A percentile compares a stretch with the other conserved stretches of the same genome.
phyloP scores from a whole-genome alignment of 768 basidiomycete species.

The Tulasnella calospora region DNA sequence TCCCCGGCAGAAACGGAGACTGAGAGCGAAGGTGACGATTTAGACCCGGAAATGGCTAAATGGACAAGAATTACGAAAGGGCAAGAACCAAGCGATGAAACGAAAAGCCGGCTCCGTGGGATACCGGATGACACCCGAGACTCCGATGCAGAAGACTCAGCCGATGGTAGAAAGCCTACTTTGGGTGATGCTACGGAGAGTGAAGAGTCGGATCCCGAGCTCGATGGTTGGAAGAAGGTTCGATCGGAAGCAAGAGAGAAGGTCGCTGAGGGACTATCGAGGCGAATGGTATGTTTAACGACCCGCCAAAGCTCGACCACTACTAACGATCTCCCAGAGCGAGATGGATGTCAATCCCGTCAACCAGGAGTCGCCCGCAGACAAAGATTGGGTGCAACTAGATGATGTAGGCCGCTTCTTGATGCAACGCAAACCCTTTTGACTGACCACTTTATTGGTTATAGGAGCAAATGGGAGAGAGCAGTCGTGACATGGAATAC shows the following conservation, averaged over 20 bases:
- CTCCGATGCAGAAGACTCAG: constrained; percentile 27
- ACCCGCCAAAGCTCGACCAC: not conserved
- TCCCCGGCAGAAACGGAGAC: constrained; percentile 23
- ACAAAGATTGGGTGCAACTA: not conserved
- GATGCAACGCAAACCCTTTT: too few species aligned
- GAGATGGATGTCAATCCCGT: constrained; percentile 5
- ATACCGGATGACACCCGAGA: constrained; percentile 16
- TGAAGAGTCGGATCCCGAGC: constrained; percentile 62
- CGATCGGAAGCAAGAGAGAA: constrained; percentile 33
- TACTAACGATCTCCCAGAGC: constrained; percentile 1
- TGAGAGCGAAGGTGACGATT: constrained; percentile 31
- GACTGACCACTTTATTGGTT: not conserved
- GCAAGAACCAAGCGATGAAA: constrained; percentile 30
- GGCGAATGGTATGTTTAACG: constrained; percentile 13
- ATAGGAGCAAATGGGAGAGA: constrained; percentile 63
- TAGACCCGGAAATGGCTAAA: constrained; percentile 2
- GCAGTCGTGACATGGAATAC: constrained; percentile 63
- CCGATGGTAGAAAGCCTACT: constrained; percentile 32
- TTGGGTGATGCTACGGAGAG: constrained; percentile 43
- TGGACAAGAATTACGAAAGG: constrained; percentile 26
- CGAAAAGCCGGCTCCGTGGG: constrained; percentile 17
- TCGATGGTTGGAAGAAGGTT: constrained; percentile 50
- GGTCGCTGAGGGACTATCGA: constrained; percentile 19
- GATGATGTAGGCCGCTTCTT: not conserved
- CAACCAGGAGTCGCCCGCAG: not conserved